Percentiles rank a stretch among this genome's conserved stretches.
Conservation (phyloP, 768 basidiomycete species). For the Hygrocybe coccinea region DNA sequence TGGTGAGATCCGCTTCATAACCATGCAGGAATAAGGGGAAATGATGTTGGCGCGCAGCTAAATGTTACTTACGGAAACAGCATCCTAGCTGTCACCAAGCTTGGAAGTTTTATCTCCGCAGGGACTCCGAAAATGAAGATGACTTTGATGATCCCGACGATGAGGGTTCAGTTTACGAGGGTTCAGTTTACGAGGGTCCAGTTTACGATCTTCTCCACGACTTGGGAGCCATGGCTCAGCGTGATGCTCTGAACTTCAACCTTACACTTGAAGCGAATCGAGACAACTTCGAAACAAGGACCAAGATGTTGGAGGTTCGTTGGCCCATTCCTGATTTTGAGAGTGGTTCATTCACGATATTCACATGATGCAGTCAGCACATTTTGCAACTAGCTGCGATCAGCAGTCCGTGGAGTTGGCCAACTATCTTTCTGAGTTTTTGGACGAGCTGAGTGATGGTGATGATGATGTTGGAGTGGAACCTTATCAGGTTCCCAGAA, state of each 20-base stretch:
- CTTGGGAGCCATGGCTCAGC: slow-evolving; percentile 5
- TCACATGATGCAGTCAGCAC: slow-evolving; percentile 6
- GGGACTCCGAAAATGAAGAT: neutral
- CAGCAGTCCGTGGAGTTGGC: slow-evolving; percentile 2
- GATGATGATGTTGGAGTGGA: slow-evolving; percentile 10
- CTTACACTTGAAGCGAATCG: neutral
- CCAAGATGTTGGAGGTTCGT: slow-evolving; percentile 7
- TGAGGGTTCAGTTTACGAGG: neutral
- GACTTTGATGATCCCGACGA: neutral
- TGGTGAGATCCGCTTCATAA: slow-evolving; percentile 9
- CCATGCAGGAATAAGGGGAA: neutral
- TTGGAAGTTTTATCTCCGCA: slow-evolving; percentile 8
- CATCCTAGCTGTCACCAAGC: slow-evolving; percentile 9
- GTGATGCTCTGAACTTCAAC: slow-evolving; percentile 4
- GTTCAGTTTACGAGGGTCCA: neutral
- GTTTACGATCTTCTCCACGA: slow-evolving; percentile 1
- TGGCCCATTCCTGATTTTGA: neutral
- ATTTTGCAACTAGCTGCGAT: slow-evolving; percentile 8
- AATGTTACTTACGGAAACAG: slow-evolving; percentile 8
- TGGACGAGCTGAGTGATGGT: neutral
- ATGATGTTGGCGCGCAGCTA: slow-evolving; percentile 6
- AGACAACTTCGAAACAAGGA: neutral
- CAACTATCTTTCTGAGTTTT: slow-evolving; percentile 8
- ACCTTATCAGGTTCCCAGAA: slow-evolving; percentile 20
- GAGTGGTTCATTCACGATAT: neutral